Percentiles rank a stretch among this genome's conserved stretches.
These are phyloP conservation scores for Clonostachys sp. DNA, from an alignment of 2,329 filamentous ascomycete species.

Conservation along the genomic window DNA sequence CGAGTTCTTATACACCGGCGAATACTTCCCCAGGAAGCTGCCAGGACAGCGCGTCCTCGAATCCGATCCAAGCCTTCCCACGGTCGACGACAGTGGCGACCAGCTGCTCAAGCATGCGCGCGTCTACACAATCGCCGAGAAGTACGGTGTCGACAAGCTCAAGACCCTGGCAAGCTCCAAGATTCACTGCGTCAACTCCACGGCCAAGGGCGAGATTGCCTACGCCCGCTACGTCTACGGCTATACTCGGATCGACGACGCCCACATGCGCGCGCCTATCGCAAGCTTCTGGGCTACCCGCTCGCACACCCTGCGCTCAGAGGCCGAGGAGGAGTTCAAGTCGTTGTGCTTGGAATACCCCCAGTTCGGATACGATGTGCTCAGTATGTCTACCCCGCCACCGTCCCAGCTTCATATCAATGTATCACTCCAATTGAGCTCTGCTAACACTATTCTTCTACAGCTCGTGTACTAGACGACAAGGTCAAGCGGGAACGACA, in stretches of 20 bases:
- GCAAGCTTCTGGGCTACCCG: conserved; percentile 88
- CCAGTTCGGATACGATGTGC: conserved; percentile 88
- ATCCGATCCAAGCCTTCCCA: conserved; percentile 57
- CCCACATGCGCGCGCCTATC: conserved; percentile 72
- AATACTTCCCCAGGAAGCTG: conserved; percentile 68
- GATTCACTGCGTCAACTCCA: conserved; percentile 87
- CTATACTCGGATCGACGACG: conserved; percentile 65
- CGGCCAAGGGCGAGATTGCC: conserved; percentile 82
- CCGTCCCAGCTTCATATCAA: not conserved
- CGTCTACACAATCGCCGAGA: conserved; percentile 84
- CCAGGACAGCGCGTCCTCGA: conserved; percentile 64
- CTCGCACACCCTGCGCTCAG: conserved; percentile 75
- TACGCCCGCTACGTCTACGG: conserved; percentile 90
- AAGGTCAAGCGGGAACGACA: conserved; percentile 61
- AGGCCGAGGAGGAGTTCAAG: conserved; percentile 83
- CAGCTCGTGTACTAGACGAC: conserved; percentile 60
- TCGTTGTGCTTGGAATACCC: conserved; percentile 82
- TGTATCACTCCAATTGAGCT: conserved; percentile 6
- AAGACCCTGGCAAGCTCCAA: conserved; percentile 79
- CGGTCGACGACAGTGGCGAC: conserved; percentile 71
- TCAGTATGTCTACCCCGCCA: conserved; percentile 52
- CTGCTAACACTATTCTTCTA: conserved; percentile 1
- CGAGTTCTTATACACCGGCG: conserved; percentile 33
- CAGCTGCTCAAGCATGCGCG: conserved; percentile 86
- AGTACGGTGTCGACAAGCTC: conserved; percentile 63